A percentile compares a stretch with the other conserved stretches of the same genome.
phyloP scores from a whole-genome alignment of 1,139 yeast genomes.

The Pichia sp. region DNA sequence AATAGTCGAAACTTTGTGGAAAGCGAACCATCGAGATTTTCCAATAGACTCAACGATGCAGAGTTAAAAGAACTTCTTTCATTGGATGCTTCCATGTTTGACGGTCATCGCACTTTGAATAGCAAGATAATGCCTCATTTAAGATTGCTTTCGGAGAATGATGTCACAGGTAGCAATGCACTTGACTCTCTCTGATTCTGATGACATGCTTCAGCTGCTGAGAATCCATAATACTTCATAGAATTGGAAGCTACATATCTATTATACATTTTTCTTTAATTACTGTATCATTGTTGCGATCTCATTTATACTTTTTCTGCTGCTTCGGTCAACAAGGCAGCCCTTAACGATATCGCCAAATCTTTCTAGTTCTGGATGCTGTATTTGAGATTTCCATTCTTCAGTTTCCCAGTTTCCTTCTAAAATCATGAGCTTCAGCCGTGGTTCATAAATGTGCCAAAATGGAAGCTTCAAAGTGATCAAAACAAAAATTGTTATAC shows the following conservation, averaged over 20 bases:
- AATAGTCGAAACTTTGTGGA: not conserved
- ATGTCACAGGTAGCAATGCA: conserved; percentile 11
- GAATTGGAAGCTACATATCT: not conserved
- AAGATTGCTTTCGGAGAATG: conserved; percentile 12
- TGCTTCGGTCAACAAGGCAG: conserved; percentile 25
- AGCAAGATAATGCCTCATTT: conserved; percentile 9
- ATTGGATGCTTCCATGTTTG: conserved; percentile 5
- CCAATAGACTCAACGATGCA: conserved; percentile 14
- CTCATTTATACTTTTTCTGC: conserved; percentile 14
- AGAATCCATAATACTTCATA: too few species aligned
- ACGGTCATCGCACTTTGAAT: conserved; percentile 5
- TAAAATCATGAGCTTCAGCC: conserved; percentile 63
- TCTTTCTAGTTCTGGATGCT: not conserved
- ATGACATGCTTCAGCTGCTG: too few species aligned
- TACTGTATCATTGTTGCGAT: not conserved
- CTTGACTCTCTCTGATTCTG: conserved; percentile 3
- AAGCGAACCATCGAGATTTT: not conserved
- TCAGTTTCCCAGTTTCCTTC: conserved; percentile 52
- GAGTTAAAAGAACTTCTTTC: conserved; percentile 43
- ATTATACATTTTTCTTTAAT: not conserved
- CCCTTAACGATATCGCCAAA: conserved; percentile 5
- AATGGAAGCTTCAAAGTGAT: conserved; percentile 73
- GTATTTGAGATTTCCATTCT: conserved; percentile 14
- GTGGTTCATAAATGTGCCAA: conserved; percentile 73
- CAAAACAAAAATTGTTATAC: conserved; percentile 69